Evolutionary conservation across 139 green algal genomes (phyloP).

Genomic region (Chlorella sp.): DNA sequence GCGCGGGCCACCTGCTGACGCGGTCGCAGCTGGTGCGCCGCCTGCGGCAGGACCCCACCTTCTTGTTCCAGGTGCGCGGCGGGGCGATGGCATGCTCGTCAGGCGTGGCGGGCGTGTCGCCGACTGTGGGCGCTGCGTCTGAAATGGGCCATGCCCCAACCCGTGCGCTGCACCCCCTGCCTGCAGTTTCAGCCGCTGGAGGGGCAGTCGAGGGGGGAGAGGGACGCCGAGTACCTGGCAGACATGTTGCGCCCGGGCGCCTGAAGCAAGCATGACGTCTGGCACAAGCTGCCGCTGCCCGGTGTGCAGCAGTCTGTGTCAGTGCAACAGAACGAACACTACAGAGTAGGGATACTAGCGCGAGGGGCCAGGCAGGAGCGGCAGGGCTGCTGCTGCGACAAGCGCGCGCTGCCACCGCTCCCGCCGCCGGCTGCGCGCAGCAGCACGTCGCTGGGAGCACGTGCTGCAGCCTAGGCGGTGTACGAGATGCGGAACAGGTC

Average conservation of each 20-base stretch:
- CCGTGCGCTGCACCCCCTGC: neutral
- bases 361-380: no score
- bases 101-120: neutral
- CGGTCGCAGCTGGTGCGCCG: neutral
- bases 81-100: no score
- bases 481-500: slow-evolving; percentile 33
- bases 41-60: slow-evolving; percentile 7
- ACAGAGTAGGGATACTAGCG: no score
- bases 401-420: no score
- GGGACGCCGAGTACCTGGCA: slow-evolving; percentile 15
- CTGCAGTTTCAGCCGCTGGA: slow-evolving; percentile 26
- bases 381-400: no score
- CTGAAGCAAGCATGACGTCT: neutral
- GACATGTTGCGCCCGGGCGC: slow-evolving; percentile 8
- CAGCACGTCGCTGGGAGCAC: neutral
- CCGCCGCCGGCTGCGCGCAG: no score
- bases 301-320: no score
- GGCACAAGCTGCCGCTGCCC: no score
- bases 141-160: neutral
- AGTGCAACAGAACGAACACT: no score
- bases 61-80: slow-evolving; percentile 9
- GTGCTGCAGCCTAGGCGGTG: slow-evolving; percentile 1
- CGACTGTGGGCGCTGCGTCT: neutral
- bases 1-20: slow-evolving; percentile 1
- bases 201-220: slow-evolving; percentile 13